These are phyloP conservation scores for Yamagishiella unicocca DNA, from an alignment of 139 green algal genomes.

Conservation along the genomic window DNA sequence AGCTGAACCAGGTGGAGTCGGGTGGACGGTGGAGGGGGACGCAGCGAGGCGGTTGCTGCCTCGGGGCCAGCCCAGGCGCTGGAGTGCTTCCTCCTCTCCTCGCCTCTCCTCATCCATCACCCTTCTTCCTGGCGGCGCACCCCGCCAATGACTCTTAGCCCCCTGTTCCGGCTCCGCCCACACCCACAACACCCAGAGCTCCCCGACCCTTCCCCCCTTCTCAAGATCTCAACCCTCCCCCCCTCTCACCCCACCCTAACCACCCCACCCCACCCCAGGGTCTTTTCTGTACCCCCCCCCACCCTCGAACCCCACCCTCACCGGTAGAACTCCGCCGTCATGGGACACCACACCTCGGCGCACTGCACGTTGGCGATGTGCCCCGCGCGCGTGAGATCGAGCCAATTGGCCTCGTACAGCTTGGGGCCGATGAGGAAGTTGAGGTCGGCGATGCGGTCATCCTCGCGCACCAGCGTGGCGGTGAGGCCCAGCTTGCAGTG, in stretches of 20 bases:
- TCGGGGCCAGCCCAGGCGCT: no score
- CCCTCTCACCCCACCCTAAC: not conserved
- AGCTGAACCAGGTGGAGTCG: no score
- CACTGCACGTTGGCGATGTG: slow-evolving; percentile 99
- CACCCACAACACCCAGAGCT: no score
- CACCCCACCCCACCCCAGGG: no score
- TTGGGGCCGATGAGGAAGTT: slow-evolving; percentile 99
- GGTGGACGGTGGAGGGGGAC: no score
- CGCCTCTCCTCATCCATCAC: no score
- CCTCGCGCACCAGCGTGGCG: slow-evolving; percentile 97
- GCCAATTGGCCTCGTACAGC: slow-evolving; percentile 99
- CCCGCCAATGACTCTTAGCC: no score
- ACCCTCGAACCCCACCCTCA: slow-evolving; percentile 19
- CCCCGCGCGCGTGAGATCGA: slow-evolving; percentile 95
- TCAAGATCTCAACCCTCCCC: not conserved
- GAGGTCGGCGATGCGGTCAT: slow-evolving; percentile 95
- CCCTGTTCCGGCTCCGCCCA: no score
- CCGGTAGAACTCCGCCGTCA: slow-evolving; percentile 93
- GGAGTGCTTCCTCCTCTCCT: no score
- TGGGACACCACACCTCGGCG: slow-evolving; percentile 98
- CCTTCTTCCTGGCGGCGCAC: no score
- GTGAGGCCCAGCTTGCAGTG: slow-evolving; percentile 99
- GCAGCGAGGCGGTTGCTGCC: no score
- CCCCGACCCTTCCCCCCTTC: no score
- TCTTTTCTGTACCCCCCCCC: not conserved